Evolutionary conservation across 345 rosid species (phyloP).

Genomic region (Passiflora organensis): DNA sequence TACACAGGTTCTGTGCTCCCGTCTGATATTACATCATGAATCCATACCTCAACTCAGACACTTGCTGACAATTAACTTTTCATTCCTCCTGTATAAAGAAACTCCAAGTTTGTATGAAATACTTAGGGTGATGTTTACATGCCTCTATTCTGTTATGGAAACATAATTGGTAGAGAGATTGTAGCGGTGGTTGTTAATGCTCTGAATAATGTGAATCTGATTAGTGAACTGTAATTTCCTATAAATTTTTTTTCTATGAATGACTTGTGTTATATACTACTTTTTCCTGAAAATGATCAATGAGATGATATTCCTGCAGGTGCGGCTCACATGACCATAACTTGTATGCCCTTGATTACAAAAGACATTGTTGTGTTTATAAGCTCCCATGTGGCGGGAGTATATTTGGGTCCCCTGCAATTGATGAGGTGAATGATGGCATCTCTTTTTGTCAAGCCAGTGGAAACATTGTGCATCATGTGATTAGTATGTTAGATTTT

Average conservation of each 20-base stretch:
- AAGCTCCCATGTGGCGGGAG: slow-evolving; percentile 84
- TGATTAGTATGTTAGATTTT: no score
- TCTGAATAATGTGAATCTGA: not conserved
- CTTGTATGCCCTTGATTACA: slow-evolving; percentile 85
- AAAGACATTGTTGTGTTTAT: slow-evolving; percentile 53
- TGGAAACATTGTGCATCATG: no score
- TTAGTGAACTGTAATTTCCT: not conserved
- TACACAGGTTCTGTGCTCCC: no score
- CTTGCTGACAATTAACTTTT: not conserved
- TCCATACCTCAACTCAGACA: no score
- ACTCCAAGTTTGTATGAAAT: no score
- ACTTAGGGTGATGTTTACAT: not conserved
- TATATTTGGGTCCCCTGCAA: slow-evolving; percentile 79
- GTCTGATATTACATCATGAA: not conserved
- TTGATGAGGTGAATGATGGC: slow-evolving; percentile 63
- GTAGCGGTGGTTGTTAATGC: not conserved
- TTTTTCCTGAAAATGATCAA: not conserved
- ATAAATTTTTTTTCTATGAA: not conserved
- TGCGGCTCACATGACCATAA: slow-evolving; percentile 90
- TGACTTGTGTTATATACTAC: not conserved
- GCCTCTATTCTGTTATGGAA: not conserved
- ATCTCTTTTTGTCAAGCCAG: not conserved
- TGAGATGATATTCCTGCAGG: slow-evolving; percentile 37
- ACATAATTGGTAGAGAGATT: not conserved
- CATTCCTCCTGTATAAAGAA: no score